phyloP scores from a whole-genome alignment of 2,329 filamentous ascomycete species.

The Fusarium subtropicale region DNA sequence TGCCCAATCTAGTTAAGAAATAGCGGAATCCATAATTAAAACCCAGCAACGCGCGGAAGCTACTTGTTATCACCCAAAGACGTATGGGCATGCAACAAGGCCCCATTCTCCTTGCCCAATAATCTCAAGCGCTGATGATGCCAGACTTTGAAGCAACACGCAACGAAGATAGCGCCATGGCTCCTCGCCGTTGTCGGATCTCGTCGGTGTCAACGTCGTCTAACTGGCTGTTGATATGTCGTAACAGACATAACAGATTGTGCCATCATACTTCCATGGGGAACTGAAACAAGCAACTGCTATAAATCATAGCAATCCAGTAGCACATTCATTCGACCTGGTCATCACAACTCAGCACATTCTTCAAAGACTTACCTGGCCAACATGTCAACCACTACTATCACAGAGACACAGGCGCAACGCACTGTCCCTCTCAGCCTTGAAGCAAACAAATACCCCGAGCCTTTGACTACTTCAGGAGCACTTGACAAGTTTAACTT shows the following conservation, averaged over 20 bases:
- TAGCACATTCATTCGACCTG: neutral
- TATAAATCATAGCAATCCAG: neutral
- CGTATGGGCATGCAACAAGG: neutral
- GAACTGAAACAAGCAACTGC: accelerated
- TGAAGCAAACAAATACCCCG: constrained; percentile 7
- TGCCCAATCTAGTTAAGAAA: neutral
- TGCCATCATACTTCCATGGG: neutral
- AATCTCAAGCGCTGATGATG: neutral
- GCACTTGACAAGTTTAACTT: constrained; percentile 46
- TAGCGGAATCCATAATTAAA: neutral
- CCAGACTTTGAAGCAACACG: neutral
- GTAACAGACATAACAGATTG: constrained; percentile 11
- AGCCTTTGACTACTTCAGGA: constrained; percentile 9
- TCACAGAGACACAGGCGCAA: constrained; percentile 5
- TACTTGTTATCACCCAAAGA: neutral
- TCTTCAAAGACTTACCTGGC: neutral
- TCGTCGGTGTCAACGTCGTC: neutral
- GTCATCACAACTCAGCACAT: neutral
- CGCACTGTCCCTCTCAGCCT: constrained; percentile 11
- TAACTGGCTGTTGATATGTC: neutral
- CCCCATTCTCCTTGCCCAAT: neutral
- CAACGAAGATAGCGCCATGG: neutral
- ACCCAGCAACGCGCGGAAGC: neutral
- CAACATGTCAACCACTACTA: constrained; percentile 13
- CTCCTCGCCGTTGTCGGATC: neutral